Evolutionary conservation across 345 rosid species (phyloP), one percentile per base, ranked within the genome.

Genomic region (Ricinus communis): DNA sequence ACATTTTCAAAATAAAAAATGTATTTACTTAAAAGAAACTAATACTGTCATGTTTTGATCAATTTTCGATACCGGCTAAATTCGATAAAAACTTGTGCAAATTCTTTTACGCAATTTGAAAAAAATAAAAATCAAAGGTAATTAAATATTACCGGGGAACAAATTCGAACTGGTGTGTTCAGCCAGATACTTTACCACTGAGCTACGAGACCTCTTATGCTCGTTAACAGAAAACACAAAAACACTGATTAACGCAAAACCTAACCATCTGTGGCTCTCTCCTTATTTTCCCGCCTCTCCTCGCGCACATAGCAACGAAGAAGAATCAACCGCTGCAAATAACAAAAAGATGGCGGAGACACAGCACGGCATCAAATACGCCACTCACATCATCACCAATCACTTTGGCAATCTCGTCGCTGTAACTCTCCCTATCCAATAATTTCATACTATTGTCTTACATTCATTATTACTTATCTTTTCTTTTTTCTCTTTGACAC

Each of bases 321-420:
- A 22, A 5, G 40, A 36, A 68, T 33, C 18, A 28, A 27, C 40
- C 0, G 27, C 4, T 1, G 14, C 41, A 19, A 59, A 41, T 11
- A 68, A 50, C 45, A 52, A 21, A 62, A 57, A 43, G 12, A 80
- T 85, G 85, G 65, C 71, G 76, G 45, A 65, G 25, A 65, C 88
- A 53, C 84, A 77, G 68, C 65, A 71, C 79, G 93, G 96, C 75
- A 71, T 87, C 82, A 82, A 83, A 46, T 87, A 77, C 85, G 96
- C 96, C 73, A 85, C 80, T 45, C 87, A 91, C 69, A 77, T 92
- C 68, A 81, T 92, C 83, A 83, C 87, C 69, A 78, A 79, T 70
- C 92, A 88, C 71, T 95, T 95, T 67, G 98, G 98, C 45, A 77
- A 87, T 74, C 87, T 86, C 36, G 96, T 87, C 47, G 76, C 96